Base-by-base conservation (phyloP, 495 filamentous ascomycete species). In the Tetracladium marchalianum region DNA sequence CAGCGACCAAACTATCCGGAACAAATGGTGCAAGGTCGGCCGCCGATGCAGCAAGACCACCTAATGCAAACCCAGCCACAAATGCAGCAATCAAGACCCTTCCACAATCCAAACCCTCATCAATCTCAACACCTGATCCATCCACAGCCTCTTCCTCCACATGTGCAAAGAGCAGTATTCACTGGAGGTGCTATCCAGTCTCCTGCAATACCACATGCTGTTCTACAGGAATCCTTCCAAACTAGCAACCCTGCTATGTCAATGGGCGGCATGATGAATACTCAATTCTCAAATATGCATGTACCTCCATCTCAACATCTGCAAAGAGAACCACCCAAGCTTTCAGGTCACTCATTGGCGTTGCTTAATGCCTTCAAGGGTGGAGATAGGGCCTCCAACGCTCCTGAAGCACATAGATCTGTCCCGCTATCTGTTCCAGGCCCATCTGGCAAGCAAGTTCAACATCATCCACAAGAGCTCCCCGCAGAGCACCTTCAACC, bases 301-400 rank as follows among this genome's bases (percentile, higher is more conserved):
- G 66, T 74, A 50, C 73, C 80, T 33, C 76, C 56, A 50, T 35
- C 44, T 68, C 55, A 72, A 76, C 40, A 55, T 77, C 18, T 77
- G 75, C 35, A 27, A 24, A 35, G 45, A 22, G 50, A 53, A 18
- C 11, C 47, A 12, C 64, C 72, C 33, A 81, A 81, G 53, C 68
- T 87, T 34, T 83, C 65, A 8, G 72, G 66, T 34, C 82, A 87
- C 57, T 76, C 79, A 4, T 64, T 78, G 43, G 71, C 77, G 22
- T 59, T 87, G 5, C 61, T 87, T 37, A 80, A 73, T 55, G 69
- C 79, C 1, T 82, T 87, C 61, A 87, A 81, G 43, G 56, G 51
- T 13, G 35, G 31, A 6, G 56, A 53, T 39, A 24, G 47, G 8
- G 16, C 9, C 3, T 59, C 43, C 11, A 46, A 22, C 17, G 45